Percentiles rank a stretch among this genome's conserved stretches.
Conservation (phyloP, 2,329 filamentous ascomycete species). For the Bipolaris gigantea region DNA sequence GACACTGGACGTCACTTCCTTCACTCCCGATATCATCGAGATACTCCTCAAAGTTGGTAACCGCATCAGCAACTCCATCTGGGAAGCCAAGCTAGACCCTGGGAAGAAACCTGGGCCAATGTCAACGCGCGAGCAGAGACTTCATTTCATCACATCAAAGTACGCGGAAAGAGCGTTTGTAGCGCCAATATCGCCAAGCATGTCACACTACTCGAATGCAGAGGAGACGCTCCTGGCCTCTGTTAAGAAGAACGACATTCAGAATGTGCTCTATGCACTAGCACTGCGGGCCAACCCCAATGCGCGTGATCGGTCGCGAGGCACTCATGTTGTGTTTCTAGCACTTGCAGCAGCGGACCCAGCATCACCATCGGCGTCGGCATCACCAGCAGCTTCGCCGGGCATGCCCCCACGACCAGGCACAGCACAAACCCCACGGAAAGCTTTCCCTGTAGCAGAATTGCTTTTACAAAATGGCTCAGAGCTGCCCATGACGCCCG, state of each 20-base stretch:
- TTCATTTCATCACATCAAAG: constrained; percentile 95
- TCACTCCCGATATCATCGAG: constrained; percentile 96
- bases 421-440: constrained; percentile 47
- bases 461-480: constrained; percentile 91
- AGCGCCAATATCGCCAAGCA: constrained; percentile 71
- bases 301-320: constrained; percentile 73
- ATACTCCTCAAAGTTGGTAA: constrained; percentile 90
- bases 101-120: constrained; percentile 72
- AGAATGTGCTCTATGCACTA: constrained; percentile 87
- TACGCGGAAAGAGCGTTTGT: constrained; percentile 86
- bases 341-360: constrained; percentile 92
- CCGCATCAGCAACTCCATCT: constrained; percentile 92
- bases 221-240: constrained; percentile 89
- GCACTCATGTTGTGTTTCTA: constrained; percentile 86
- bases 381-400: constrained; percentile 49
- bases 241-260: constrained; percentile 95
- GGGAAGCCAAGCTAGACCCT: constrained; percentile 83
- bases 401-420: constrained; percentile 46
- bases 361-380: constrained; percentile 65
- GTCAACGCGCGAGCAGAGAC: constrained; percentile 82
- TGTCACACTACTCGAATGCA: constrained; percentile 74
- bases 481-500: constrained; percentile 73
- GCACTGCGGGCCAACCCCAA: constrained; percentile 88
- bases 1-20: constrained; percentile 92
- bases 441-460: constrained; percentile 84